A percentile compares a stretch with the other conserved stretches of the same genome.
Evolutionary conservation across 2,329 filamentous ascomycete genomes (phyloP).

Genomic region (Fusarium sp.): DNA sequence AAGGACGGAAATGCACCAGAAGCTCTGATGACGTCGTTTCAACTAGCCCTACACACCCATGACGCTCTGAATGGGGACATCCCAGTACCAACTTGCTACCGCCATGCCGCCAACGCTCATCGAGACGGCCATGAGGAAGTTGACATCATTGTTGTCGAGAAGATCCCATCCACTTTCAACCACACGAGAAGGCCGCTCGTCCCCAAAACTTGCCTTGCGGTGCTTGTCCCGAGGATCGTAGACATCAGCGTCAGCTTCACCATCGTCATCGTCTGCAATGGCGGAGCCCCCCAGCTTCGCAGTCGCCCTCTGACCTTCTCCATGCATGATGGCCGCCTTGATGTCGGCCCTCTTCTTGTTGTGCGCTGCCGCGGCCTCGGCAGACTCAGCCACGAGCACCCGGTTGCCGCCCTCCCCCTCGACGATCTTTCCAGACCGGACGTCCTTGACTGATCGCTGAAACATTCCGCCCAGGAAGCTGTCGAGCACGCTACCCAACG

Average conservation of each 20-base stretch:
- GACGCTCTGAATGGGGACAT: slow-evolving; percentile 61
- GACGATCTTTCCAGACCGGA: slow-evolving; percentile 85
- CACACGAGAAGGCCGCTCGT: slow-evolving; percentile 69
- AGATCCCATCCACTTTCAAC: slow-evolving; percentile 77
- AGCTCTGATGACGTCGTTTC: slow-evolving; percentile 40
- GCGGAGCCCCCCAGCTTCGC: slow-evolving; percentile 50
- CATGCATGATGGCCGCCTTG: slow-evolving; percentile 56
- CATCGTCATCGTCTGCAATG: slow-evolving; percentile 51
- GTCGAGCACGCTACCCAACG: slow-evolving; percentile 85
- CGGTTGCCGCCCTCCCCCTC: slow-evolving; percentile 82
- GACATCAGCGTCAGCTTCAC: slow-evolving; percentile 53
- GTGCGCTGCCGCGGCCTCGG: slow-evolving; percentile 40
- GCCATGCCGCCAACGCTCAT: slow-evolving; percentile 86
- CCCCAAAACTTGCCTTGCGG: slow-evolving; percentile 64
- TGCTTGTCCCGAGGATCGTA: slow-evolving; percentile 64
- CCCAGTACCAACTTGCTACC: slow-evolving; percentile 71
- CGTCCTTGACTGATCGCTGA: slow-evolving; percentile 88
- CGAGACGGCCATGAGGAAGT: slow-evolving; percentile 86
- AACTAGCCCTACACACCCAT: slow-evolving; percentile 45
- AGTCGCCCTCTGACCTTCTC: slow-evolving; percentile 58
- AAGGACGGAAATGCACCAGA: slow-evolving; percentile 8
- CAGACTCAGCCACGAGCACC: slow-evolving; percentile 60
- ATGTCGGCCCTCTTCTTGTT: slow-evolving; percentile 50
- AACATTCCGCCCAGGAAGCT: slow-evolving; percentile 87
- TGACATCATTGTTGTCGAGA: slow-evolving; percentile 95